Evolutionary conservation across 2,329 filamentous ascomycete species (phyloP).

Genomic region (Sarocladium strictum): DNA sequence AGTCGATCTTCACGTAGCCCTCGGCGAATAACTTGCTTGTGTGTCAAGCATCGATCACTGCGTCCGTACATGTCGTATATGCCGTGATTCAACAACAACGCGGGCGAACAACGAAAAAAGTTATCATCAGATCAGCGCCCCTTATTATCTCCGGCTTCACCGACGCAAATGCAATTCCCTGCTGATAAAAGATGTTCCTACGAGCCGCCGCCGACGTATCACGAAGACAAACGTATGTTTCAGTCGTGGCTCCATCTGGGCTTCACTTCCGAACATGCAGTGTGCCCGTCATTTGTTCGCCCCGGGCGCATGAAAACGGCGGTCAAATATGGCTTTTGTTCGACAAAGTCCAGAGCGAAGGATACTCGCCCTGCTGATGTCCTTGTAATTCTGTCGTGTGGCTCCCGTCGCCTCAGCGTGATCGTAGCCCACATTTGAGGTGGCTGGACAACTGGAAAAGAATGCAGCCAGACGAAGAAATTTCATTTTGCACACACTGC

Average conservation of each 20-base stretch:
- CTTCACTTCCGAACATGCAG: neutral
- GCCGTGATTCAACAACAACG: too few species aligned
- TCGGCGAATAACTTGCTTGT: neutral
- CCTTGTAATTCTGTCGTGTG: too few species aligned
- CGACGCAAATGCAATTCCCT: neutral
- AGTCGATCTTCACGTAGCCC: too few species aligned
- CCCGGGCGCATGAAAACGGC: neutral
- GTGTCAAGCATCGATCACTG: neutral
- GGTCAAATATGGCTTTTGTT: neutral
- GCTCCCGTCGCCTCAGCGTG: too few species aligned
- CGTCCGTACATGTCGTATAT: too few species aligned
- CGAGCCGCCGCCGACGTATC: neutral
- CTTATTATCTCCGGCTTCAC: neutral
- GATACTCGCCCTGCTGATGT: too few species aligned
- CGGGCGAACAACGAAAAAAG: neutral
- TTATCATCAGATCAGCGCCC: neutral
- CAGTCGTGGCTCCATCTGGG: neutral
- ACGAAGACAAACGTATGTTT: conserved; percentile 4
- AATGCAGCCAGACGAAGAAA: too few species aligned
- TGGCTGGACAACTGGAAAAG: too few species aligned
- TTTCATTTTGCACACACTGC: too few species aligned
- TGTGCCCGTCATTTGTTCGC: neutral
- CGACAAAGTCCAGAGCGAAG: neutral
- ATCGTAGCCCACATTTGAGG: too few species aligned
- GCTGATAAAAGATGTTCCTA: neutral